Percentiles rank a stretch among this genome's conserved stretches.
These are phyloP conservation scores for Penicillium sp. DNA, from an alignment of 2,329 filamentous ascomycete species.

Conservation along the genomic window DNA sequence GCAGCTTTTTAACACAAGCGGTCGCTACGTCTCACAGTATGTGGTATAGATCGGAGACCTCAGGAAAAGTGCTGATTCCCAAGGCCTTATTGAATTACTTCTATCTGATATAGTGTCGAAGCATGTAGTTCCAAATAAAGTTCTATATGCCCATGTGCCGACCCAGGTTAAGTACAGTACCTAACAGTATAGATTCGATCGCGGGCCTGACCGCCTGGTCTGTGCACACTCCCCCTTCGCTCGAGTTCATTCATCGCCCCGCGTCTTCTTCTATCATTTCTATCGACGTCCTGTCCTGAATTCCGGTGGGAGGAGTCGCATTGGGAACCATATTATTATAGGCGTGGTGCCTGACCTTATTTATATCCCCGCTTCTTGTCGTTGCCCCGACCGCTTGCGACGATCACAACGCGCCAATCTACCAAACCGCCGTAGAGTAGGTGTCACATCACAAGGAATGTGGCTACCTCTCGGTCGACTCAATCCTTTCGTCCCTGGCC, in stretches of 20 bases:
- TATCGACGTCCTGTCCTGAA: slow-evolving; percentile 14
- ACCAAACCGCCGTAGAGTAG: slow-evolving; percentile 14
- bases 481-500: slow-evolving; percentile 28
- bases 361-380: slow-evolving; percentile 7
- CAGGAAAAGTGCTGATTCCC: too few relatives aligned
- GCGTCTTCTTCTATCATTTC: slow-evolving; percentile 22
- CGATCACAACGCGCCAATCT: slow-evolving; percentile 12
- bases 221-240: slow-evolving; percentile 24
- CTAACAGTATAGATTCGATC: background rate
- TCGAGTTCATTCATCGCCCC: slow-evolving; percentile 26
- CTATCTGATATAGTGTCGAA: too few relatives aligned
- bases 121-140: background rate
- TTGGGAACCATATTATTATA: slow-evolving; percentile 14
- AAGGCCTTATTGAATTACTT: too few relatives aligned
- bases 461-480: slow-evolving; percentile 31
- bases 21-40: too few relatives aligned
- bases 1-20: too few relatives aligned
- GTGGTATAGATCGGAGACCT: too few relatives aligned
- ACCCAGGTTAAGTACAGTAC: background rate
- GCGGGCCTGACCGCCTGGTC: slow-evolving; percentile 28
- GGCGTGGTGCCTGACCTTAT: slow-evolving; percentile 8
- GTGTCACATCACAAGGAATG: slow-evolving; percentile 35
- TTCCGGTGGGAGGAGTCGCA: slow-evolving; percentile 17
- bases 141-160: background rate
- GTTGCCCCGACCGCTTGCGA: slow-evolving; percentile 14